phyloP scores from a whole-genome alignment of 805 yeast species.

The Kregervanrija fluxuum region DNA sequence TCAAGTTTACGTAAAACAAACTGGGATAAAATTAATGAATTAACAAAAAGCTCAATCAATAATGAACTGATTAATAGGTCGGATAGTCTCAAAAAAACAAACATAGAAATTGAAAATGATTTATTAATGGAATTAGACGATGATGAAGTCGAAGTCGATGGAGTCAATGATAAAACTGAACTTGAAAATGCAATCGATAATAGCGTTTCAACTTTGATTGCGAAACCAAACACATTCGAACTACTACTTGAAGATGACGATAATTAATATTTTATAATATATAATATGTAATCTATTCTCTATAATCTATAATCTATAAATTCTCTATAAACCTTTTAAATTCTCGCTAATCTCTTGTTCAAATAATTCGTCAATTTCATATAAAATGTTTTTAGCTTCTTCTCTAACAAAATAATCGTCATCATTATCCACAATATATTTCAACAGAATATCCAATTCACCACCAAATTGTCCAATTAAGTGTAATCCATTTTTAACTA shows the following conservation, averaged over 20 bases:
- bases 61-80: constrained; percentile 7
- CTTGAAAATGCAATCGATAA: constrained; percentile 14
- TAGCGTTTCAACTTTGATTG: constrained; percentile 2
- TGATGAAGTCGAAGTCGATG: constrained; percentile 11
- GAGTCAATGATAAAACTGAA: constrained; percentile 13
- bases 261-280: not conserved
- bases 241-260: constrained; percentile 21
- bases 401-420: constrained; percentile 53
- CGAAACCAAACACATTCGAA: constrained; percentile 19
- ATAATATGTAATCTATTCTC: not conserved
- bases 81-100: constrained; percentile 14
- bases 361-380: constrained; percentile 23
- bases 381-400: constrained; percentile 38
- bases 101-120: constrained; percentile 11
- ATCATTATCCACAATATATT: constrained; percentile 41
- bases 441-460: constrained; percentile 35
- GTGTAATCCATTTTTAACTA: constrained; percentile 33
- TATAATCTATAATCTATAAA: not conserved
- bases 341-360: constrained; percentile 1
- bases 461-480: constrained; percentile 44
- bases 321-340: not conserved
- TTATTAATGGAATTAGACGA: constrained; percentile 7
- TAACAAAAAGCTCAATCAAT: constrained; percentile 28
- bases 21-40: constrained; percentile 63
- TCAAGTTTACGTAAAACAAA: constrained; percentile 58